Percentiles rank a stretch among this genome's conserved stretches.
These are phyloP conservation scores for Talaromyces adpressus DNA, from an alignment of 495 filamentous ascomycete genomes.

Conservation along the genomic window DNA sequence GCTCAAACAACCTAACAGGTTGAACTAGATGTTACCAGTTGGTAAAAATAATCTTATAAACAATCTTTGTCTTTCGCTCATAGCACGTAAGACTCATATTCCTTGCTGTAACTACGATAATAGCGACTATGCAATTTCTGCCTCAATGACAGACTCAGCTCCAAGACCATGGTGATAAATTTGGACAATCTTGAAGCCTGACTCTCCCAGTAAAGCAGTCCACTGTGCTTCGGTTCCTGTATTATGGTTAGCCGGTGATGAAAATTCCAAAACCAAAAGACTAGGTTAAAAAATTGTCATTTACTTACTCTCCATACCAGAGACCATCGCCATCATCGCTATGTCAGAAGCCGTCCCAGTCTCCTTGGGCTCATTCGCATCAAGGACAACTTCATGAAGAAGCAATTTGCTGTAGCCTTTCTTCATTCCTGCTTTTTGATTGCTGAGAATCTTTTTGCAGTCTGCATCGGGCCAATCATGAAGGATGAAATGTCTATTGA, in stretches of 20 bases:
- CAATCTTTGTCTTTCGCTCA: too few species aligned
- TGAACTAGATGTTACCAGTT: too few species aligned
- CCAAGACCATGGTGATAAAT: not conserved
- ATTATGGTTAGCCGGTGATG: not conserved
- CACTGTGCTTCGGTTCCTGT: not conserved
- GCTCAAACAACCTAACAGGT: too few species aligned
- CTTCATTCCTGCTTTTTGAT: slow-evolving; percentile 38
- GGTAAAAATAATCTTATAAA: too few species aligned
- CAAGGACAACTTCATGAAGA: slow-evolving; percentile 42
- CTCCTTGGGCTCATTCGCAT: not conserved
- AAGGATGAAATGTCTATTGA: slow-evolving; percentile 26
- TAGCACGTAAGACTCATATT: too few species aligned
- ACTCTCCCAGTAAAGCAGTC: not conserved
- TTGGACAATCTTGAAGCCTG: not conserved
- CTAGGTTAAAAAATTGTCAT: not conserved
- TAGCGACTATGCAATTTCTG: not conserved
- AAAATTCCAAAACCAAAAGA: not conserved
- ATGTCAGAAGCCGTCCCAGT: not conserved
- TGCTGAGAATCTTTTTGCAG: slow-evolving; percentile 32
- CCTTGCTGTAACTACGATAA: too few species aligned
- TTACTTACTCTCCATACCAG: slow-evolving; percentile 2
- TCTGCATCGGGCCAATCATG: slow-evolving; percentile 46
- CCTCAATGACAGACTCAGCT: slow-evolving; percentile 3
- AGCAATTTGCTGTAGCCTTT: slow-evolving; percentile 41
- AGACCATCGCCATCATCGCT: slow-evolving; percentile 3